Evolutionary conservation across 73 alveolate genomes (phyloP), one percentile per base, ranked within the genome.

Genomic region (Effrenium voratum): DNA sequence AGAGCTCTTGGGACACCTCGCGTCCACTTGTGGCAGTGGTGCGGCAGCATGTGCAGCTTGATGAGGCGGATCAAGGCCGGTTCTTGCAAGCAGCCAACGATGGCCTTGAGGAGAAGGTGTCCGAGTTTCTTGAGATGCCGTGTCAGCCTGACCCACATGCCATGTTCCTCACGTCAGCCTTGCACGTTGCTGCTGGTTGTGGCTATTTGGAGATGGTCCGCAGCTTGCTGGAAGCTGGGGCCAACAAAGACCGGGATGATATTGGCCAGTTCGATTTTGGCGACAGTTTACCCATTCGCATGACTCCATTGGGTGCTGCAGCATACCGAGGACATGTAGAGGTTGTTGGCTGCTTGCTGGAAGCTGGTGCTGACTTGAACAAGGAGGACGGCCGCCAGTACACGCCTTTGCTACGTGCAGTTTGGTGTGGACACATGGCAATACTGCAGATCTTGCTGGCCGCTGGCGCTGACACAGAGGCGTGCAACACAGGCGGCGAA

Each of bases 341-440:
- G 34, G 26, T 38, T 32, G 82, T 72, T 16, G 36, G 82, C 32
- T 10, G n/a, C 12, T 30, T 72, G 52, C 46, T 72, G n/a, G 36
- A 72, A 30, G 82, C 82, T 8, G 82, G 49, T 30, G 82, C 82
- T 36, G 82, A 72, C 82, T 36, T 72, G 45, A 47, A 72, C 30
- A 32, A 36, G 13, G 49, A 2, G 4, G 38, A n/a, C 47, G 49
- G 32, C 82, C 26, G n/a, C 16, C 49, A 47, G 36, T 13, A 44
- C 32, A 36, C 82, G 5, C 82, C 82, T 36, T 72, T 72, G 46
- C 38, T 44, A 47, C n/a, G n/a, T 72, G 82, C 82, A 5, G n/a
- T 47, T 16, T 44, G 49, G 15, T 34, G 49, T 34, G 82, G 82
- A 44, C 82, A 72, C 32, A 10, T 5, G 15, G 50, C n/a, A 36